Evolutionary conservation across 345 rosid species (phyloP), one percentile per base, ranked within the genome.

Genomic region (Euclidium syriacum): DNA sequence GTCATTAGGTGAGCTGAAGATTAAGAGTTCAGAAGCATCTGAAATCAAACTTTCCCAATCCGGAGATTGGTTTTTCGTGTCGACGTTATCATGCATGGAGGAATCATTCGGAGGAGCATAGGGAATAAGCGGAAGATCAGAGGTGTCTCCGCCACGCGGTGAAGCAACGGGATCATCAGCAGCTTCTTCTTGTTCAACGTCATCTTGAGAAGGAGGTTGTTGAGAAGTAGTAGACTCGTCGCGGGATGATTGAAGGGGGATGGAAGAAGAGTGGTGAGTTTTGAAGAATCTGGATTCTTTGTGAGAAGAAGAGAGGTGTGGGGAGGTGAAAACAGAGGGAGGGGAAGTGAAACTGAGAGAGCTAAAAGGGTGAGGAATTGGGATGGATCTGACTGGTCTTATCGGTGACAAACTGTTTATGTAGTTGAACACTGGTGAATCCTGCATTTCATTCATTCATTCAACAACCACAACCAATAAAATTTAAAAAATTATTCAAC

Each of bases 371-470:
- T 87, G 95, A 33, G 91, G 64, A 27, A 80, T 54, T 54, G 70
- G 80, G 5, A 62, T 29, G 8, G 99, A 81, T 71, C 80, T 90
- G 35, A 87, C 84, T 17, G 91, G 96, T 59, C 85, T 87, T 78
- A 94, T 94, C 7, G 99, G 99, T 65, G 99, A 94, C 38, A 94
- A 90, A 72, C 79, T 87, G 72, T 81, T 94, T 73, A 94, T 84
- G 75, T 84, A 94, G 52, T 80, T 90, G 54, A 90, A 94, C 58
- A 94, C 83, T 4, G 99, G 99, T 8, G 99, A 94, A 72, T 94
- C 99, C 99, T 90, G 96, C 75, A 61, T 38, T 40, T 10, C n/a
- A n/a, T n/a, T n/a, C n/a, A n/a, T 44, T 42, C 52, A 14, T 39
- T 42, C 22, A 33, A 58, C 23, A 33, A 32, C 15, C 18, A 44